These are phyloP conservation scores for Umbelopsis ramanniana DNA, from an alignment of 192 early-diverging fungal genomes.

Conservation along the genomic window DNA sequence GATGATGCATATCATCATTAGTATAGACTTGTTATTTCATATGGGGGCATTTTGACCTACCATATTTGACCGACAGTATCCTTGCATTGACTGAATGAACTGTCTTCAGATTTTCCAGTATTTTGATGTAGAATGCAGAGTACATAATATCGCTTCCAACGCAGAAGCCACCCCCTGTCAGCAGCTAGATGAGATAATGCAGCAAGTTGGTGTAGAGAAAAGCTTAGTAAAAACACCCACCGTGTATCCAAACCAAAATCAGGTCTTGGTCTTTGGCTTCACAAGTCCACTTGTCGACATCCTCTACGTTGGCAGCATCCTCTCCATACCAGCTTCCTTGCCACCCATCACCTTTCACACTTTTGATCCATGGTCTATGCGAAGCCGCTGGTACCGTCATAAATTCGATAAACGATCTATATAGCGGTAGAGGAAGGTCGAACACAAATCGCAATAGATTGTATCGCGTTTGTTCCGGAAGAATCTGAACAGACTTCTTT, in stretches of 20 bases:
- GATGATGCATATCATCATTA: too few relatives aligned
- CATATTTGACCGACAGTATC: not conserved
- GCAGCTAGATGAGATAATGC: not conserved
- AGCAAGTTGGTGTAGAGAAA: not conserved
- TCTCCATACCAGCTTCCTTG: not conserved
- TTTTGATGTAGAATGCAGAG: not conserved
- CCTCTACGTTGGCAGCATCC: not conserved
- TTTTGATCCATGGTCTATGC: not conserved
- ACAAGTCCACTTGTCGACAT: not conserved
- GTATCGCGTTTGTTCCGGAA: too few relatives aligned
- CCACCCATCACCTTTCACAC: not conserved
- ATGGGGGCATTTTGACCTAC: not conserved
- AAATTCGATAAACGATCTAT: not conserved
- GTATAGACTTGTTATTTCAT: too few relatives aligned
- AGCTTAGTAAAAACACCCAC: not conserved
- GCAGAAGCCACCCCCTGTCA: not conserved
- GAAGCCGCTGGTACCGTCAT: not conserved
- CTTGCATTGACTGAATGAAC: not conserved
- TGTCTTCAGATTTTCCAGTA: not conserved
- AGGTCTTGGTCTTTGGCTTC: not conserved
- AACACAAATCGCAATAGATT: not conserved
- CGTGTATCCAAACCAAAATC: not conserved
- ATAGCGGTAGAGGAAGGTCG: not conserved
- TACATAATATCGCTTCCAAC: not conserved
- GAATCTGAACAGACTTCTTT: too few relatives aligned